A percentile compares a stretch with the other conserved stretches of the same genome.
phyloP scores from a whole-genome alignment of 805 yeast species.

The Ogataea haglerorum region DNA sequence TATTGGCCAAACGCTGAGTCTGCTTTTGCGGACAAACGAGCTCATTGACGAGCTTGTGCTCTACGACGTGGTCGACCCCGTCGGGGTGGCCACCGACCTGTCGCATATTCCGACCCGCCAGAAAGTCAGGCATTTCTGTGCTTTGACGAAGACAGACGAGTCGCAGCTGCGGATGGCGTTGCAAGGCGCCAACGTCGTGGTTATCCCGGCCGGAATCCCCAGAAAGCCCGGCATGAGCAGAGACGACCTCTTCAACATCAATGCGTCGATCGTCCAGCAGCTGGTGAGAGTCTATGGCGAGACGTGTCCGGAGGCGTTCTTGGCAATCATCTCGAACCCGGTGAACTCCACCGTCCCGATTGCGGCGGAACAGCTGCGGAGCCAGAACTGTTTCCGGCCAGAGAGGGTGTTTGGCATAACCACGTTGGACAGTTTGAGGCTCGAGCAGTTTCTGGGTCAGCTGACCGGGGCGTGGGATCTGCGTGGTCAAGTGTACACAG shows the following conservation, averaged over 20 bases:
- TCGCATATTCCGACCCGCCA: slow-evolving; percentile 65
- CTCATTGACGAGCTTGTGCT: slow-evolving; percentile 63
- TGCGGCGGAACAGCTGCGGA: slow-evolving; percentile 53
- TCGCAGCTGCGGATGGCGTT: slow-evolving; percentile 39
- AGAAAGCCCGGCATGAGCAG: slow-evolving; percentile 65
- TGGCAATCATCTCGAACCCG: slow-evolving; percentile 55
- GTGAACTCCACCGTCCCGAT: slow-evolving; percentile 60
- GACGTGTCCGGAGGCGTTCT: slow-evolving; percentile 46
- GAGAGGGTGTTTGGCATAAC: slow-evolving; percentile 53
- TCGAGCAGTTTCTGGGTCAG: slow-evolving; percentile 72
- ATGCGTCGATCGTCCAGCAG: slow-evolving; percentile 48
- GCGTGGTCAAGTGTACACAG: slow-evolving; percentile 54
- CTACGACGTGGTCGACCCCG: slow-evolving; percentile 77
- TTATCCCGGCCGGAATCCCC: slow-evolving; percentile 61
- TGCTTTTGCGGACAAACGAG: slow-evolving; percentile 67
- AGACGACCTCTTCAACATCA: slow-evolving; percentile 56
- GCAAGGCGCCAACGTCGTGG: slow-evolving; percentile 43
- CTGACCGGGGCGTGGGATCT: slow-evolving; percentile 45
- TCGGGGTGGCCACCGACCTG: slow-evolving; percentile 86
- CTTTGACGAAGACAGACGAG: slow-evolving; percentile 26
- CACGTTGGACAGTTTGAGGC: slow-evolving; percentile 56
- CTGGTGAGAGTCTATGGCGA: slow-evolving; percentile 49
- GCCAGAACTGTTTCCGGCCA: slow-evolving; percentile 48
- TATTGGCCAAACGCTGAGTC: slow-evolving; percentile 87
- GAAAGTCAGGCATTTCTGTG: slow-evolving; percentile 38